phyloP scores from a whole-genome alignment of 2,329 filamentous ascomycete genomes.

The Xylaria arbuscula region DNA sequence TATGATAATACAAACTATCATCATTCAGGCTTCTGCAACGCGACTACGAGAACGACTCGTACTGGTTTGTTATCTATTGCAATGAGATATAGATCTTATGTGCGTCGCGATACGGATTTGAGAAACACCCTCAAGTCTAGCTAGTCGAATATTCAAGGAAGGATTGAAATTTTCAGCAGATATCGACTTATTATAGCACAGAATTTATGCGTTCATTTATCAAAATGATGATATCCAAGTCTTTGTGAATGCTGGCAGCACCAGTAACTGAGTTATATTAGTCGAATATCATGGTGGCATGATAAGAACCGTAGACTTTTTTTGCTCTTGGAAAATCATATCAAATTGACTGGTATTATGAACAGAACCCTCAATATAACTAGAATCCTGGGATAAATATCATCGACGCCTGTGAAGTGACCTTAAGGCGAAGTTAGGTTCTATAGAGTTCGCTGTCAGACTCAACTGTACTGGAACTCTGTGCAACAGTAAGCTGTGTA shows the following conservation, averaged over 20 bases:
- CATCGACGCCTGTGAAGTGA: background rate
- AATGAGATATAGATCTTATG: background rate
- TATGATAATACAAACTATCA: background rate
- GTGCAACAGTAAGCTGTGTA: too few species aligned
- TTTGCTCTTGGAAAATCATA: too few species aligned
- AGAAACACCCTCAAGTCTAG: background rate
- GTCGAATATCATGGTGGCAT: background rate
- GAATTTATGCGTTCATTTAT: constrained; percentile 26
- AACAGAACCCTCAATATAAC: too few species aligned
- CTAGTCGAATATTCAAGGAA: background rate
- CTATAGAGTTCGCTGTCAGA: background rate
- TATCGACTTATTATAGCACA: constrained; percentile 4
- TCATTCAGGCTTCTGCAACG: background rate
- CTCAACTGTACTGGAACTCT: background rate
- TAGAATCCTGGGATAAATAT: too few species aligned
- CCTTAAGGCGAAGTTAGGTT: background rate
- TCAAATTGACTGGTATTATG: background rate
- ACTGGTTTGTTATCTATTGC: background rate
- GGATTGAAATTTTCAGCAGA: background rate
- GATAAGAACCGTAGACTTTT: background rate
- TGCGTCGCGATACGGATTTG: background rate
- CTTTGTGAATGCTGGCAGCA: background rate
- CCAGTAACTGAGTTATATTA: background rate
- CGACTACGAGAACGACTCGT: background rate
- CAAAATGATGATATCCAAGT: background rate